Percentiles rank a stretch among this genome's conserved stretches.
phyloP scores from a whole-genome alignment of 2,329 filamentous ascomycete species.

The Cercospora sp. region DNA sequence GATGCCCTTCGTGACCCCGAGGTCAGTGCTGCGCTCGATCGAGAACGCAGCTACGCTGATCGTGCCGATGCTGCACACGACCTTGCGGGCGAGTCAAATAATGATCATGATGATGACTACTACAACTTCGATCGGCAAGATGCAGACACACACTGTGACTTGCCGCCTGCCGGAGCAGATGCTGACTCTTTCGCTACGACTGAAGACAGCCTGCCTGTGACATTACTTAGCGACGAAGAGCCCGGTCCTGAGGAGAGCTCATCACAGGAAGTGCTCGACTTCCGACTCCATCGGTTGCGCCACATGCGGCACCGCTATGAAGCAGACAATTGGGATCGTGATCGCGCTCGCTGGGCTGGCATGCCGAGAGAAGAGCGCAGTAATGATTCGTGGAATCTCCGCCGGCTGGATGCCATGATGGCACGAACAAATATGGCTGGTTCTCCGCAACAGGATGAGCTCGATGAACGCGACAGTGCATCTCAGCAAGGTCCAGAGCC shows the following conservation, averaged over 20 bases:
- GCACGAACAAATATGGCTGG: constrained; percentile 30
- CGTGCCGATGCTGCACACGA: constrained; percentile 26
- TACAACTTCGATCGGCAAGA: constrained; percentile 28
- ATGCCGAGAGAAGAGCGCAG: constrained; percentile 25
- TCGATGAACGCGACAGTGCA: constrained; percentile 23
- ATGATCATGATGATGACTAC: constrained; percentile 22
- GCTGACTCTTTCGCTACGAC: constrained; percentile 13
- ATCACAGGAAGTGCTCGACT: constrained; percentile 38
- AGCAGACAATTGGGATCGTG: constrained; percentile 30
- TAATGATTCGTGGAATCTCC: constrained; percentile 25
- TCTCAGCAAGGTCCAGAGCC: constrained; percentile 21
- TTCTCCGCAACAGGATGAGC: constrained; percentile 24
- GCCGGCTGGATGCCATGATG: constrained; percentile 33
- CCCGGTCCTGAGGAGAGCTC: constrained; percentile 36
- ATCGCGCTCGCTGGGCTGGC: constrained; percentile 22
- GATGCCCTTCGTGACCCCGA: constrained; percentile 37
- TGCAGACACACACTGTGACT: constrained; percentile 33
- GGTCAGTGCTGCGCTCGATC: constrained; percentile 28
- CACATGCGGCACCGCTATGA: constrained; percentile 34
- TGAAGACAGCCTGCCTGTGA: constrained; percentile 27
- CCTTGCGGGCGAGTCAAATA: constrained; percentile 22
- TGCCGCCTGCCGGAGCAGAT: constrained; percentile 22
- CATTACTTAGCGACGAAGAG: constrained; percentile 35
- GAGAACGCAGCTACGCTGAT: constrained; percentile 21
- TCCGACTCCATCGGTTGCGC: constrained; percentile 33